phyloP scores from a whole-genome alignment of 345 rosid species.

The Lepidium aucheri region DNA sequence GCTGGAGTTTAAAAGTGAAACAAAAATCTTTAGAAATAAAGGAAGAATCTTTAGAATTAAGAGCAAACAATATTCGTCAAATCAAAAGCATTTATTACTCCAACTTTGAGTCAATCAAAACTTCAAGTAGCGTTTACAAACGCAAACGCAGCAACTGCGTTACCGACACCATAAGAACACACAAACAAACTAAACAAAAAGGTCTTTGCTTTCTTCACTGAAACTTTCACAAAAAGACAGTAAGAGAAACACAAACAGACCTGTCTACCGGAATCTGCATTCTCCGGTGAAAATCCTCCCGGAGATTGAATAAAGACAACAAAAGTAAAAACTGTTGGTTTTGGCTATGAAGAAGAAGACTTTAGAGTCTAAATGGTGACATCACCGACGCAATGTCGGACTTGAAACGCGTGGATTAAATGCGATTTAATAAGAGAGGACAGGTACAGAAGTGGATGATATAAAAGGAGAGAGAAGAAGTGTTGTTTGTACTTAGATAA shows the following conservation, averaged over 20 bases:
- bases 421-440: slow-evolving; percentile 29
- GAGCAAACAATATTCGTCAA: neutral
- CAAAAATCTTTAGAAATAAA: slow-evolving; percentile 3
- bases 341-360: too few relatives aligned
- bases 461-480: neutral
- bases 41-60: slow-evolving; percentile 7
- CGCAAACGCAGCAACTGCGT: slow-evolving; percentile 9
- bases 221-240: neutral
- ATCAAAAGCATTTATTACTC: slow-evolving; percentile 16
- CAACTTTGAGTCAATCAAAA: neutral
- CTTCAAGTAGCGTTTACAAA: slow-evolving; percentile 6
- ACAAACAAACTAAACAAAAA: neutral
- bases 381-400: slow-evolving; percentile 33
- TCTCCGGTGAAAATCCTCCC: neutral
- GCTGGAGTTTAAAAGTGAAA: slow-evolving; percentile 3
- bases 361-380: slow-evolving; percentile 1
- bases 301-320: neutral
- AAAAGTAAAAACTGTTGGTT: too few relatives aligned
- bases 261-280: slow-evolving; percentile 18
- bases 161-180: slow-evolving; percentile 17
- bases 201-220: slow-evolving; percentile 7
- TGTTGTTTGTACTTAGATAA: slow-evolving; percentile 17
- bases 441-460: slow-evolving; percentile 33
- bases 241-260: slow-evolving; percentile 5
- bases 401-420: slow-evolving; percentile 36